Conservation (phyloP, 805 yeast species). For the Nakazawaea peltata region DNA sequence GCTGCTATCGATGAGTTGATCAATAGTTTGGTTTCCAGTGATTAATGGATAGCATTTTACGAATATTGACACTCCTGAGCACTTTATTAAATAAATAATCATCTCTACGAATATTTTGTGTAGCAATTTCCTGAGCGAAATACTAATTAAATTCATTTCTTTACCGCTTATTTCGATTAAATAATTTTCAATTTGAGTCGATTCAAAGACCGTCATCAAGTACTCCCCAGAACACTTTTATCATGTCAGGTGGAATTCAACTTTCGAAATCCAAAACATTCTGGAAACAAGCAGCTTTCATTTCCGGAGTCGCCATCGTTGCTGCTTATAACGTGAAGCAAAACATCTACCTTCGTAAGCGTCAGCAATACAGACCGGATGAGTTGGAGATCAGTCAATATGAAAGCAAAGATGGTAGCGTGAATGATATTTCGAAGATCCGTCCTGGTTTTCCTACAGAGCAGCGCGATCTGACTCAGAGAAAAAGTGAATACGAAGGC, state of each 20-base stretch:
- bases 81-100: no score
- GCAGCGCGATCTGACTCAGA: slow-evolving; percentile 24
- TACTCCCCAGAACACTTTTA: no score
- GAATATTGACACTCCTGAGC: no score
- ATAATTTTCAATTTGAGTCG: no score
- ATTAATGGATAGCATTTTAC: no score
- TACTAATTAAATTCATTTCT: no score
- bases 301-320: slow-evolving; percentile 20
- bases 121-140: no score
- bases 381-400: slow-evolving; percentile 21
- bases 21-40: slow-evolving; percentile 7
- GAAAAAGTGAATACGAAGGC: slow-evolving; percentile 64
- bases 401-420: slow-evolving; percentile 22
- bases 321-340: slow-evolving; percentile 26
- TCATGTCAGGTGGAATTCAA: slow-evolving; percentile 5
- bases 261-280: slow-evolving; percentile 6
- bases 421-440: slow-evolving; percentile 26
- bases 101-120: no score
- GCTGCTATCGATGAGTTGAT: slow-evolving; percentile 16
- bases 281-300: slow-evolving; percentile 23
- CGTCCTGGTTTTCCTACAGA: slow-evolving; percentile 50
- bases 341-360: slow-evolving; percentile 26
- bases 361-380: slow-evolving; percentile 24
- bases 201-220: no score
- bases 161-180: no score